Base-by-base conservation (phyloP, 2,329 filamentous ascomycete species). In the Stachybotrys chartarum region DNA sequence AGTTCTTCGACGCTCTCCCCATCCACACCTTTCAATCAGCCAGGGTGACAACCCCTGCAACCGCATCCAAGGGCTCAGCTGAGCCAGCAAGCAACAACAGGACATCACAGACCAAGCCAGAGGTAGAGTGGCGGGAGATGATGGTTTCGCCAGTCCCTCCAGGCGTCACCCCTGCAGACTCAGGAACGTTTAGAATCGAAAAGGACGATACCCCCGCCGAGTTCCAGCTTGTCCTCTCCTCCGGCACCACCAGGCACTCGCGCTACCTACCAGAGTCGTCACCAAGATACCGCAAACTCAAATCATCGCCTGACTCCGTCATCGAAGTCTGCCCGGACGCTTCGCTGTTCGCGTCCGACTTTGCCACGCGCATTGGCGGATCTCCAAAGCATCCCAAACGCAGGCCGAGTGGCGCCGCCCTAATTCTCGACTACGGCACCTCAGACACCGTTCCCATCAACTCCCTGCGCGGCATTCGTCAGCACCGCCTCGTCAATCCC, bases 1-100 rank as follows among this genome's bases (percentile, higher is more conserved):
- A 99, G 69, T 97, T 99, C 78, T 99, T 99, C 74, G 94, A 99
- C 64, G 94, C 94, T 3, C 85, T 99, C 1, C 94, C 94, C 39
- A 97, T 99, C 63, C 92, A 99, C 70, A 86, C 90, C 58, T 99
- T 99, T 69, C 88, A 97, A 70, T 87, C 90, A 14, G 80, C 93
- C 52, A 35, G 55, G 35, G 57, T 53, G 52, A 39, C 68, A 62
- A 51, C 56, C 30, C 53, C 54, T 30, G 55, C 47, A 57, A 49
- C 46, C 56, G 53, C 11, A 55, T 51, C 12, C 70, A 79, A 49
- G 75, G 75, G 59, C 44, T 66, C 78, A 56, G 61, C 72, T 63
- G 58, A 70, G 60, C 59, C 78, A 44, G 66, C 18, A 31, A 55
- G 45, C 6, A 53, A 44, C 30, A 12, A 12, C 12, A 66, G 69